Percentiles rank a stretch among this genome's conserved stretches.
Conservation (phyloP, 805 yeast species). For the Saturnispora bothae region DNA sequence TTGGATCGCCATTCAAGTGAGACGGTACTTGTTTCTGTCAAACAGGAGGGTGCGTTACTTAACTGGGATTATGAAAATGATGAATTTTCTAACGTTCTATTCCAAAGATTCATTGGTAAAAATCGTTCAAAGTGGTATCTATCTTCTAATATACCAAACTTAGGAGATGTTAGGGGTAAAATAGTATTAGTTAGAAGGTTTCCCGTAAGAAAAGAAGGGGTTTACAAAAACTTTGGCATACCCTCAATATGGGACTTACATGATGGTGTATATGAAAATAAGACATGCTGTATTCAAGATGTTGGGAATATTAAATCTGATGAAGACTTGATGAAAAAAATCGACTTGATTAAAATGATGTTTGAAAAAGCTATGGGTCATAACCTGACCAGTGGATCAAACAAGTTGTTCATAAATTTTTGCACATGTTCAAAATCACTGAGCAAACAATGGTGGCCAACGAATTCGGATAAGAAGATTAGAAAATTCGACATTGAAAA, state of each 20-base stretch:
- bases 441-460: slow-evolving; percentile 67
- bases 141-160: slow-evolving; percentile 41
- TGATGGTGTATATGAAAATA: slow-evolving; percentile 55
- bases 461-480: slow-evolving; percentile 47
- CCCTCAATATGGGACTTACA: slow-evolving; percentile 65
- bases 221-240: slow-evolving; percentile 40
- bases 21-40: slow-evolving; percentile 54
- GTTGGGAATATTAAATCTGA: slow-evolving; percentile 51
- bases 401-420: slow-evolving; percentile 59
- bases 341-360: slow-evolving; percentile 44
- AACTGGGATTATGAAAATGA: slow-evolving; percentile 52
- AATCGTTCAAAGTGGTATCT: slow-evolving; percentile 52
- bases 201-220: slow-evolving; percentile 42
- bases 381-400: slow-evolving; percentile 25
- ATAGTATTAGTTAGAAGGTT: slow-evolving; percentile 58
- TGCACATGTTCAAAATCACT: slow-evolving; percentile 67
- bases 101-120: slow-evolving; percentile 44
- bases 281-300: slow-evolving; percentile 57
- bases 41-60: slow-evolving; percentile 58
- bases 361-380: slow-evolving; percentile 39
- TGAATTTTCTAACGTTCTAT: slow-evolving; percentile 53
- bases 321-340: slow-evolving; percentile 46
- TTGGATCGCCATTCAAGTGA: slow-evolving; percentile 44
- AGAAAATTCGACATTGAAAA: slow-evolving; percentile 33
- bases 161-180: slow-evolving; percentile 60